Evolutionary conservation across 1,284 basidiomycete genomes (phyloP), one percentile per base, ranked within the genome.

Genomic region (Ustilago shanxiensis): DNA sequence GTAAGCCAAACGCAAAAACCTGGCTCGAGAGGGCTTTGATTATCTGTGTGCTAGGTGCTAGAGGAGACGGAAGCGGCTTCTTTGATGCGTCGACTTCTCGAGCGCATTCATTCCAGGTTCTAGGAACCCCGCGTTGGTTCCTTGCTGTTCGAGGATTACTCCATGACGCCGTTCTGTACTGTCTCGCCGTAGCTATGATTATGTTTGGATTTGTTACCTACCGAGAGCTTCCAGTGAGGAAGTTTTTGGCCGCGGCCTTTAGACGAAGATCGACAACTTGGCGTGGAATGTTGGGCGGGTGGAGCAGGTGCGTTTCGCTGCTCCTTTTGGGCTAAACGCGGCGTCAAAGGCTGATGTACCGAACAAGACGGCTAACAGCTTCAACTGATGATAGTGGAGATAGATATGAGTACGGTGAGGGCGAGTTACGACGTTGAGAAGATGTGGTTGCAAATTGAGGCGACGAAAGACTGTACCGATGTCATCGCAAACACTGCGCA

Each of bases 201-300:
- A n/a, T 26, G 24, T 14, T 28, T 7, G 35, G 8, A 28, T 44
- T 10, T 16, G 20, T 41, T 9, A 66, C 70, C 33, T 57, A 72
- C 70, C 70, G 52, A 26, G 71, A 69, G 71, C 68, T 75, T 66
- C 67, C 75, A 47, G 75, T 77, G 57, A 73, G 63, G 75, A 77
- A 77, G 66, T 66, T 70, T 71, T 77, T 77, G 67, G 75, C 75
- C 70, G 75, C 75, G 61, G 70, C 70, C 75, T 77, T 77, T 60
- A 77, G 66, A 52, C 75, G 69, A 24, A 77, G 66, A 22, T 77
- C 75, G 60, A 73, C 67, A 70, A 77, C 71, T 70, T 74, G 69
- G 47, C 75, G 71, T 58, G 75, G 75, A 77, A 77, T 77, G 64
- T 45, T 75, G 75, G 75, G 67, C 71, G 62, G 65, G 33, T 20